Conservation (phyloP, 2,329 filamentous ascomycete genomes). For the Aureobasidium melanogenum region DNA sequence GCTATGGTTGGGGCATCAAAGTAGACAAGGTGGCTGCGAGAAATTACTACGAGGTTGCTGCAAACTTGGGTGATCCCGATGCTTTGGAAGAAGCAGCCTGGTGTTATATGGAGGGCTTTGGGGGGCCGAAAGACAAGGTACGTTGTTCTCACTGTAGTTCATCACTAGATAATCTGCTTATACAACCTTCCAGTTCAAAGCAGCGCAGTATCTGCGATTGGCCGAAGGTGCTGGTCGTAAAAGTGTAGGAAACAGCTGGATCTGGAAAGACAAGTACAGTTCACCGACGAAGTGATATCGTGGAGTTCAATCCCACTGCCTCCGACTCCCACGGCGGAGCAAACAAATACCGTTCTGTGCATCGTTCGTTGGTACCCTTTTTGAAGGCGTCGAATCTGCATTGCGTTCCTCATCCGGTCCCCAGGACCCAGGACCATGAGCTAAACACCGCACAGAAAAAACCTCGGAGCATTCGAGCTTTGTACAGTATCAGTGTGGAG, state of each 20-base stretch:
- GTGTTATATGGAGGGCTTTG: slow-evolving; percentile 96
- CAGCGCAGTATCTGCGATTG: slow-evolving; percentile 85
- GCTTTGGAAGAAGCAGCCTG: slow-evolving; percentile 95
- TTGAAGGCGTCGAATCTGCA: background rate
- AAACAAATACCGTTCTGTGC: background rate
- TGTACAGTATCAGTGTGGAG: background rate
- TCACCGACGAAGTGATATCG: background rate
- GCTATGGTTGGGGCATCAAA: slow-evolving; percentile 85
- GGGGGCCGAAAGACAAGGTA: slow-evolving; percentile 97
- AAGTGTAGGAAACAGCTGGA: slow-evolving; percentile 91
- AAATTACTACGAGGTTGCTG: slow-evolving; percentile 95
- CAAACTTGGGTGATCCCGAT: slow-evolving; percentile 91
- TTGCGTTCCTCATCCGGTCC: background rate
- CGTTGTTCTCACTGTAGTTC: slow-evolving; percentile 31
- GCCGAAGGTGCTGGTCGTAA: slow-evolving; percentile 85
- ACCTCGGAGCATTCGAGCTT: background rate
- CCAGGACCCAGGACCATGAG: background rate
- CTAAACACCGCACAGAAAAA: background rate
- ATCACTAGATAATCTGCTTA: background rate
- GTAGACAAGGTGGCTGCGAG: slow-evolving; percentile 77
- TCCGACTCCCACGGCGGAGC: background rate
- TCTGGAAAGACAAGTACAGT: slow-evolving; percentile 94
- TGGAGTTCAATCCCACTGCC: too few relatives aligned
- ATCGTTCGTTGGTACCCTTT: background rate
- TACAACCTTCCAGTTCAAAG: slow-evolving; percentile 17